These are phyloP conservation scores for Chaetomidium leptoderma DNA, from an alignment of 495 filamentous ascomycete species.

Conservation along the genomic window DNA sequence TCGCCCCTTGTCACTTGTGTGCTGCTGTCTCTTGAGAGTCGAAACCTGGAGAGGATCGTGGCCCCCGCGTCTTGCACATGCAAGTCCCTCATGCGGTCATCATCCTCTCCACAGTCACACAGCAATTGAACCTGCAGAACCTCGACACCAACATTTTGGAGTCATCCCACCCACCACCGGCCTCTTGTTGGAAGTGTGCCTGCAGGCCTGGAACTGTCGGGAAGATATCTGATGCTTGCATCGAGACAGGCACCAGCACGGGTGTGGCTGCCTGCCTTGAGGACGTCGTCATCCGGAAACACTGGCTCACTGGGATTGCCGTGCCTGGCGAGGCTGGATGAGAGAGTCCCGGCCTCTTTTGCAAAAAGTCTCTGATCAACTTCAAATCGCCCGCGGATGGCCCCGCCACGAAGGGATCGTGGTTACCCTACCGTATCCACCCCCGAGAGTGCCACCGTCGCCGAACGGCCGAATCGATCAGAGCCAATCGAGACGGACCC, in stretches of 20 bases:
- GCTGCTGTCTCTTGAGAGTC: not conserved
- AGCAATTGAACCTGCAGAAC: not conserved
- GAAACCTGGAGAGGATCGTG: not conserved
- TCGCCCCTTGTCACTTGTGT: not conserved
- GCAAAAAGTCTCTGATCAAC: not conserved
- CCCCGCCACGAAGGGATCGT: not conserved
- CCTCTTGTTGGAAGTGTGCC: not conserved
- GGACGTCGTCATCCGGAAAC: not conserved
- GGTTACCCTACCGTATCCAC: slow-evolving; percentile 1
- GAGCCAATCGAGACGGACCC: not conserved
- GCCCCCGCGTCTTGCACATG: not conserved
- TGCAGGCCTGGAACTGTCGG: not conserved
- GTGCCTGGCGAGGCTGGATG: not conserved
- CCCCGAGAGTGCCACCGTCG: too few species aligned
- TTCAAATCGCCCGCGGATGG: not conserved
- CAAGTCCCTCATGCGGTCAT: slow-evolving; percentile 12
- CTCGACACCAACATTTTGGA: not conserved
- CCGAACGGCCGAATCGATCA: not conserved
- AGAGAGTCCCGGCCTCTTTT: not conserved
- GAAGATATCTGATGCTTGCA: not conserved
- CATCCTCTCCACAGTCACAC: not conserved
- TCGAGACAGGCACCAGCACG: not conserved
- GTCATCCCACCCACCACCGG: not conserved
- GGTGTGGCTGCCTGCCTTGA: not conserved
- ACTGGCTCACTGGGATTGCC: not conserved